These are phyloP conservation scores for Cytospora leucostoma DNA, from an alignment of 2,329 filamentous ascomycete genomes.

Conservation along the genomic window DNA sequence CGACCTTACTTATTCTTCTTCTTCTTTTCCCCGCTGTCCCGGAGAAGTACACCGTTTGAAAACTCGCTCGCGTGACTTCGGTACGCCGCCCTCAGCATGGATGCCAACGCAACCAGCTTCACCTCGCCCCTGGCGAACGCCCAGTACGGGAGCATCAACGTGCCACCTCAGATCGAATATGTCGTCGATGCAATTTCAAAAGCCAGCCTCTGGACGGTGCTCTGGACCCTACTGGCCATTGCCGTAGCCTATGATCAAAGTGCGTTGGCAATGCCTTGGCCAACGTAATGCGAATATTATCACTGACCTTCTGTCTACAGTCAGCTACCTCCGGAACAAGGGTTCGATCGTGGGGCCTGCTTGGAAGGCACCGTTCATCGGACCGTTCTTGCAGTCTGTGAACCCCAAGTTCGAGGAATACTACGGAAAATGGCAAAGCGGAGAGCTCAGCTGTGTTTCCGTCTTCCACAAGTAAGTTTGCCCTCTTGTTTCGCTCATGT, in stretches of 20 bases:
- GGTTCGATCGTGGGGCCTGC: constrained; percentile 73
- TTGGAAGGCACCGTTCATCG: constrained; percentile 84
- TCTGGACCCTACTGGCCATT: constrained; percentile 69
- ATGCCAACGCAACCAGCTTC: constrained; percentile 64
- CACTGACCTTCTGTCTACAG: constrained; percentile 45
- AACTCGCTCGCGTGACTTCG: constrained; percentile 1
- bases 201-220: constrained; percentile 61
- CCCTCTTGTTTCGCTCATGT: not conserved
- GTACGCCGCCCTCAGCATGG: constrained; percentile 42
- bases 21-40: too few relatives aligned
- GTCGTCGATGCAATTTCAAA: constrained; percentile 58
- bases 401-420: constrained; percentile 92
- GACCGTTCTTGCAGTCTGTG: constrained; percentile 91
- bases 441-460: constrained; percentile 91
- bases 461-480: constrained; percentile 92
- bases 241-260: constrained; percentile 87
- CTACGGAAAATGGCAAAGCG: constrained; percentile 88
- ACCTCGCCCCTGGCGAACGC: constrained; percentile 68
- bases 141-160: constrained; percentile 49
- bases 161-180: constrained; percentile 59
- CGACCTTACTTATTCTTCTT: too few relatives aligned
- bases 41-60: too few relatives aligned
- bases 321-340: constrained; percentile 74
- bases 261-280: constrained; percentile 50
- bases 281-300: not conserved